phyloP scores from a whole-genome alignment of 2,329 filamentous ascomycete genomes.

The Arthrobotrys conoides region DNA sequence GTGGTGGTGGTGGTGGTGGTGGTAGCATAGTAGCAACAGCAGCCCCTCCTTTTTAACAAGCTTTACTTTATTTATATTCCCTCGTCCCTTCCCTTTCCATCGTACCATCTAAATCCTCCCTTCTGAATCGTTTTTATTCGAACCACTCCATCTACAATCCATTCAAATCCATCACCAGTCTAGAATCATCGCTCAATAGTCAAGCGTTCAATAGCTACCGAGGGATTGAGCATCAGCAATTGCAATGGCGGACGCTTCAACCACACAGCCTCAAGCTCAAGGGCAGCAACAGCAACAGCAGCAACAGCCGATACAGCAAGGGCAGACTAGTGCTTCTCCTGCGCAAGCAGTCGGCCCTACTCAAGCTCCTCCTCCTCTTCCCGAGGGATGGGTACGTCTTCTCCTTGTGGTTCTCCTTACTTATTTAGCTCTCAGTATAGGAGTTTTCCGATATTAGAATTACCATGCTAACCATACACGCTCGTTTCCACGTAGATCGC shows the following conservation, averaged over 20 bases:
- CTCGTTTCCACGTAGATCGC: constrained; percentile 61
- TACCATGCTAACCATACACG: background rate
- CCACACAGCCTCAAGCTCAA: constrained; percentile 48
- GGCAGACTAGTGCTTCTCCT: constrained; percentile 62
- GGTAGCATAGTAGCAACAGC: background rate
- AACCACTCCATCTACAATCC: background rate
- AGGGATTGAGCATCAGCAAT: background rate
- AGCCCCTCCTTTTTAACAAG: constrained; percentile 44
- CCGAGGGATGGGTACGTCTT: constrained; percentile 62
- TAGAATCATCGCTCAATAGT: background rate
- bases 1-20: background rate
- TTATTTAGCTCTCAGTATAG: too few species aligned
- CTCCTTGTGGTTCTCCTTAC: background rate
- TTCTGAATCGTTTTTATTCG: background rate
- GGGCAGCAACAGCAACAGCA: constrained; percentile 11
- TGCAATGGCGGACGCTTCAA: constrained; percentile 50
- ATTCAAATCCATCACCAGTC: background rate
- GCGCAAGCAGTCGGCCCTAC: constrained; percentile 63
- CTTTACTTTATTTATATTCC: constrained; percentile 33
- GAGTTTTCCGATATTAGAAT: too few species aligned
- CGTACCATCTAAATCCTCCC: background rate
- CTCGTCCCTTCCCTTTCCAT: constrained; percentile 4
- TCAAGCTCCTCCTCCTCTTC: constrained; percentile 63
- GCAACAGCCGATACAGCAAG: constrained; percentile 46
- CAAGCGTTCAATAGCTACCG: background rate